These are phyloP conservation scores for Calonectria multiphialidica DNA, from an alignment of 2,329 filamentous ascomycete genomes.

Conservation along the genomic window DNA sequence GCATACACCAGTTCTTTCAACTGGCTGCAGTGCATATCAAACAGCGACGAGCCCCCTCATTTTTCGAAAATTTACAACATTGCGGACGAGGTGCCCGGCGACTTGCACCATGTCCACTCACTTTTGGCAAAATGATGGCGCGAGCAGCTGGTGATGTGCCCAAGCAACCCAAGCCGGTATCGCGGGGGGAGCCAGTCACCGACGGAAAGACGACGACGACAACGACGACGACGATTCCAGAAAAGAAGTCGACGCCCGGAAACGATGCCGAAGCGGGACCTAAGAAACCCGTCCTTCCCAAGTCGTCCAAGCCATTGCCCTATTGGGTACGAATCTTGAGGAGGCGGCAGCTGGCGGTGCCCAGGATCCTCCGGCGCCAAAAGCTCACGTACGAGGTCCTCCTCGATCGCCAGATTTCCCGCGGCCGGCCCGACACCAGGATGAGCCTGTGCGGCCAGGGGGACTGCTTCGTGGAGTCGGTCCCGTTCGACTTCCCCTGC, in stretches of 20 bases:
- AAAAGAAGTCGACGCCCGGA: background rate
- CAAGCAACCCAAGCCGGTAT: background rate
- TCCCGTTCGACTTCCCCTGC: conserved; percentile 24
- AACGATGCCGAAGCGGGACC: background rate
- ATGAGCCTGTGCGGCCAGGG: conserved; percentile 33
- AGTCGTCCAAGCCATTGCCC: background rate
- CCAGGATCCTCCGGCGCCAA: background rate
- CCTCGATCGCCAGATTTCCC: conserved; percentile 31
- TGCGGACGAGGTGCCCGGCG: background rate
- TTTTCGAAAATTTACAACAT: background rate
- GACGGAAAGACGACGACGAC: too few relatives aligned
- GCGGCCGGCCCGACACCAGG: conserved; percentile 33
- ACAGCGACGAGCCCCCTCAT: background rate
- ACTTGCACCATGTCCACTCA: background rate
- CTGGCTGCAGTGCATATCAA: background rate
- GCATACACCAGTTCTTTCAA: background rate
- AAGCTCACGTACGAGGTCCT: background rate
- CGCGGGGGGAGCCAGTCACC: too few relatives aligned
- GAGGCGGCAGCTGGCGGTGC: background rate
- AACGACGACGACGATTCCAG: too few relatives aligned
- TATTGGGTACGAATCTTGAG: background rate
- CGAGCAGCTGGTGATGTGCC: background rate
- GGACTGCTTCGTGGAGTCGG: conserved; percentile 24
- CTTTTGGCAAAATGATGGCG: background rate
- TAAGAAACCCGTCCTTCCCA: background rate